A percentile compares a stretch with the other conserved stretches of the same genome.
Evolutionary conservation across 495 filamentous ascomycete genomes (phyloP).

Genomic region (Penicillium canariense): DNA sequence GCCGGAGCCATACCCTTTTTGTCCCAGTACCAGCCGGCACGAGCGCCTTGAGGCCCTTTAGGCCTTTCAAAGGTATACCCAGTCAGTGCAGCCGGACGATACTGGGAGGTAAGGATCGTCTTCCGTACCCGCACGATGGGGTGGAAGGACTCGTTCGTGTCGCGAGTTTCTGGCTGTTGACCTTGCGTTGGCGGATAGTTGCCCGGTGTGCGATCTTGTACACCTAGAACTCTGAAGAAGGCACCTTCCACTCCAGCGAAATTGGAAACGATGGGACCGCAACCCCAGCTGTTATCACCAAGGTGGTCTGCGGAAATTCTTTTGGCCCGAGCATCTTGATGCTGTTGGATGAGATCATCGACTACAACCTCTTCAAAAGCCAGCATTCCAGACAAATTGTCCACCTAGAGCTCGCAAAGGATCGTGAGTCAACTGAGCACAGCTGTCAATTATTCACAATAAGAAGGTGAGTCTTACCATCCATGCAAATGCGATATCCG

Average conservation of each 20-base stretch:
- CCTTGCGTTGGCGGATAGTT: not conserved
- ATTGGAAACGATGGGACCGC: not conserved
- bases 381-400: conserved; percentile 4
- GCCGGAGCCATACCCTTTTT: not conserved
- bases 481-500: conserved; percentile 5
- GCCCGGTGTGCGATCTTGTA: conserved; percentile 1
- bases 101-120: not conserved
- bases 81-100: conserved; percentile 1
- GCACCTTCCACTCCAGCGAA: not conserved
- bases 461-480: not conserved
- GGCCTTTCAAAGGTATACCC: not conserved
- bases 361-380: not conserved
- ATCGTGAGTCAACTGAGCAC: no score
- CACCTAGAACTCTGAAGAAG: not conserved
- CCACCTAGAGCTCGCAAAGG: not conserved
- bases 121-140: not conserved
- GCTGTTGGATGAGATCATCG: not conserved
- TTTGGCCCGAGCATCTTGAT: not conserved
- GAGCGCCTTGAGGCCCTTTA: not conserved
- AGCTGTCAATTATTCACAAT: not conserved
- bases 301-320: not conserved
- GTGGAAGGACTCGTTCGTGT: conserved; percentile 1
- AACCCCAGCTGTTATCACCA: not conserved
- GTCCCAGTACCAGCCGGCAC: not conserved
- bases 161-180: not conserved